phyloP scores from a whole-genome alignment of 352 stramenopile species.

The Phytophthora brassicae region DNA sequence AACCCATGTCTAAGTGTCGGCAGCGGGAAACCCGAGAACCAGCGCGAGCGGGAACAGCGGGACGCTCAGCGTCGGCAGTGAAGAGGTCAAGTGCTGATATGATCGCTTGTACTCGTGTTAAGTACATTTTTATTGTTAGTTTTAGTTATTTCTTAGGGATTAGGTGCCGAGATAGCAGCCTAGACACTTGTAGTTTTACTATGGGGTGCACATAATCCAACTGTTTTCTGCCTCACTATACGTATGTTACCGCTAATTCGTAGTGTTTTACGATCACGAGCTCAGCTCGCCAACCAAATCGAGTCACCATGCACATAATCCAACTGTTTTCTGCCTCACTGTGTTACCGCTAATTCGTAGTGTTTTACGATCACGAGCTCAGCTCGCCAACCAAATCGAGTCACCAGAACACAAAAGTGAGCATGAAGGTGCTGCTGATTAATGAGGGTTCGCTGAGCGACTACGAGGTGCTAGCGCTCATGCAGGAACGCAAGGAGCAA shows the following conservation, averaged over 20 bases:
- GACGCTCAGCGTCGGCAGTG: conserved; percentile 39
- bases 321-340: conserved; percentile 16
- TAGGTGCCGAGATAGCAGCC: conserved; percentile 21
- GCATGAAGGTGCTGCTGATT: conserved; percentile 85
- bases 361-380: background rate
- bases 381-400: conserved; percentile 10
- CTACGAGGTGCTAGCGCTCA: conserved; percentile 78
- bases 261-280: background rate
- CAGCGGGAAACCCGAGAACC: conserved; percentile 37
- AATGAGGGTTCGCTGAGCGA: conserved; percentile 82
- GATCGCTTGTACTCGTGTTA: conserved; percentile 13
- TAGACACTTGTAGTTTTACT: conserved; percentile 38
- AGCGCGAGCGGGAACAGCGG: conserved; percentile 43
- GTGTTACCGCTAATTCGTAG: background rate
- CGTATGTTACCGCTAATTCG: background rate
- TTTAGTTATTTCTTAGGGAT: conserved; percentile 40
- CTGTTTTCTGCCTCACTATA: conserved; percentile 17
- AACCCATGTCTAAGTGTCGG: conserved; percentile 42
- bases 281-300: conserved; percentile 7
- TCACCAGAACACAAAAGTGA: conserved; percentile 2
- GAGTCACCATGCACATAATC: conserved; percentile 20
- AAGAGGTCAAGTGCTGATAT: conserved; percentile 15
- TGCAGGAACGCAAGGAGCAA: conserved; percentile 80
- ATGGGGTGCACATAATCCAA: conserved; percentile 24
- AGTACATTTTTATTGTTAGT: conserved; percentile 39